These are phyloP conservation scores for Tuber umbilicatum DNA, from an alignment of 495 filamentous ascomycete genomes.

Conservation along the genomic window DNA sequence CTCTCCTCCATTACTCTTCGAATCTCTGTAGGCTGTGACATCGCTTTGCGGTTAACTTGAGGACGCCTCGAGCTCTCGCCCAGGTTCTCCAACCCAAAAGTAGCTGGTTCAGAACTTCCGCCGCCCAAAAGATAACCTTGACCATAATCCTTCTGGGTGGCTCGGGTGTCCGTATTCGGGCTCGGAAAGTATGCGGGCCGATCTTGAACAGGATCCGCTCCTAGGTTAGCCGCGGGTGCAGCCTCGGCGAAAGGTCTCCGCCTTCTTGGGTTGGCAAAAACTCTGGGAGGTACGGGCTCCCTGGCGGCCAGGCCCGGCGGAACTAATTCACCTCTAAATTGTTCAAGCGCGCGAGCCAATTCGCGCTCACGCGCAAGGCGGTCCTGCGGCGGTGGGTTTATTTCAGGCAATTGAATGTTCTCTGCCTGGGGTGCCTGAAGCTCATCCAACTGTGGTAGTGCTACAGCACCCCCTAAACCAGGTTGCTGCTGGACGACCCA, in stretches of 20 bases:
- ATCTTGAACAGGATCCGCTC: neutral
- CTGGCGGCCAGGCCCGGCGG: constrained; percentile 10
- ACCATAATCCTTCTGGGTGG: constrained; percentile 7
- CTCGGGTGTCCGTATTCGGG: neutral
- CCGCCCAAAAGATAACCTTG: constrained; percentile 25
- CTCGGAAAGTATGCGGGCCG: neutral
- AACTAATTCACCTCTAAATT: constrained; percentile 9
- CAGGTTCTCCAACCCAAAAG: neutral
- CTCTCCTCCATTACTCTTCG: constrained; percentile 45
- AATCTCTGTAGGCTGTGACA: constrained; percentile 44
- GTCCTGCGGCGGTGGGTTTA: constrained; percentile 16
- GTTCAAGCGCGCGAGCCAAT: constrained; percentile 18
- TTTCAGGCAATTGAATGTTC: constrained; percentile 42
- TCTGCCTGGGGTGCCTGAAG: constrained; percentile 39
- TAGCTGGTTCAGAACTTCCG: neutral
- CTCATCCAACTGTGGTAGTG: constrained; percentile 47
- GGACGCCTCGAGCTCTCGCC: constrained; percentile 16
- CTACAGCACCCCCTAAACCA: constrained; percentile 49
- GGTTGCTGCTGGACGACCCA: constrained; percentile 98
- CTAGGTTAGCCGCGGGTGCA: neutral
- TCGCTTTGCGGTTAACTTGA: constrained; percentile 35
- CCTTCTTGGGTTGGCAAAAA: constrained; percentile 18
- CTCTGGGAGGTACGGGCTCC: constrained; percentile 19
- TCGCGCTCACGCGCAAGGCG: constrained; percentile 15
- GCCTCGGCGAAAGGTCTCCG: constrained; percentile 16